Base-by-base conservation (phyloP, 2,329 filamentous ascomycete species). In the Dothistroma septosporum region DNA sequence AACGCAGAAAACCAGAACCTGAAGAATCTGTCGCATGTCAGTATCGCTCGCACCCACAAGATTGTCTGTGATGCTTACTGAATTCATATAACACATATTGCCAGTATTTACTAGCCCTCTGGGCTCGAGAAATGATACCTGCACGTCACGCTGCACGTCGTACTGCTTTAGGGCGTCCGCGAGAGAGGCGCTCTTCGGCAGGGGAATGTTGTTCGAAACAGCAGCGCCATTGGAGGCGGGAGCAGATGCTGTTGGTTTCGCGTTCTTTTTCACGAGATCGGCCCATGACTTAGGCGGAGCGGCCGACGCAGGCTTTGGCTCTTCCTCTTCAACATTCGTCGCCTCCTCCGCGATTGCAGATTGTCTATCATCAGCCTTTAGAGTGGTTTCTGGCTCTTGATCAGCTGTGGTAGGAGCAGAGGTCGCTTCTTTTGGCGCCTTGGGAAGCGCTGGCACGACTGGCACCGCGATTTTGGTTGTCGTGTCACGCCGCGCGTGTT, bases 41-140 rank as follows among this genome's bases (percentile, higher is more conserved):
- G 61, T 41, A 49, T 12, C n/a, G 19, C 9, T 55, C 12, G 3
- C 24, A 24, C n/a, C 19, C 21, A 32, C 16, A 32, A 33, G 9
- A 5, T 46, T 35, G 5, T 28, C 47, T 22, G 28, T 22, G 21
- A 22, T n/a, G 79, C 90, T 78, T 82, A 96, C 93, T 65, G 94
- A 97, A 80, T 97, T 99, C 94, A 99, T 97, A 78, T 99, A 99
- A 77, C 94, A 99, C 90, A 97, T 95, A 74, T 99, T 97, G 54
- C 94, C 94, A 46, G 93, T 95, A 77, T 99, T 99, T 68, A 96
- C 90, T 72, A 99, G 83, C 53, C 94, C 94, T 67, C 93, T 86
- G 55, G 94, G 94, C 77, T 97, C 91, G 55, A 99, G 82, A 72
- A 97, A 97, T 19, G 89, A 82, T 66, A 93, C 80, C 69, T 88